Percentiles rank a stretch among this genome's conserved stretches.
Conservation (phyloP, 495 filamentous ascomycete species). For the Tuber indicum region DNA sequence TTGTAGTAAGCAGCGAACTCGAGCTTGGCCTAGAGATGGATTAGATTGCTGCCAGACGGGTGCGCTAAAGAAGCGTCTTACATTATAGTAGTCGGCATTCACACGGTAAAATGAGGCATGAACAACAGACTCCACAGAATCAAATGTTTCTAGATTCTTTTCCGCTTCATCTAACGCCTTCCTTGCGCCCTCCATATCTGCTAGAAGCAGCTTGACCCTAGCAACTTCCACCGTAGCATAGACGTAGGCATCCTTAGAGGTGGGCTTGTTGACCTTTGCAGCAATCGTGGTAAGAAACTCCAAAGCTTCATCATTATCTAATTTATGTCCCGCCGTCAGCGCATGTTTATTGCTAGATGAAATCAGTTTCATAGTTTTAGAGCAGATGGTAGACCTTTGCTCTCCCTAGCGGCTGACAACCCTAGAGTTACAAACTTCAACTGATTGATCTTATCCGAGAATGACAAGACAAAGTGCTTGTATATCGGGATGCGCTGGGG, state of each 20-base stretch:
- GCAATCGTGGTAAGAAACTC: constrained; percentile 76
- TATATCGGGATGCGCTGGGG: constrained; percentile 81
- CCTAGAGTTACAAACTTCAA: constrained; percentile 90
- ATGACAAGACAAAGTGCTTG: constrained; percentile 89
- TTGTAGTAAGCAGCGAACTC: constrained; percentile 95
- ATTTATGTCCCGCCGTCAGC: constrained; percentile 10
- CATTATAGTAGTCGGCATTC: constrained; percentile 91
- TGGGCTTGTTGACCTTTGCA: constrained; percentile 81
- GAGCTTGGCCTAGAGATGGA: constrained; percentile 55
- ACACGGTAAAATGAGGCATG: constrained; percentile 95
- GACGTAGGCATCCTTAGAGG: constrained; percentile 93
- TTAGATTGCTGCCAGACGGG: constrained; percentile 6
- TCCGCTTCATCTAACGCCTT: constrained; percentile 83
- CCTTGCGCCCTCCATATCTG: constrained; percentile 67
- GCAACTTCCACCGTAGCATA: constrained; percentile 90
- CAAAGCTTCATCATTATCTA: constrained; percentile 83
- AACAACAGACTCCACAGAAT: constrained; percentile 91
- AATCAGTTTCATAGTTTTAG: not conserved
- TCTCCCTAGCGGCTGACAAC: constrained; percentile 77
- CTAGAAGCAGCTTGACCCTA: constrained; percentile 71
- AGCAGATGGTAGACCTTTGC: constrained; percentile 56
- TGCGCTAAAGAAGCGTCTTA: constrained; percentile 30
- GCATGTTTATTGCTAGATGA: not conserved
- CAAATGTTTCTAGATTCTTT: constrained; percentile 79
- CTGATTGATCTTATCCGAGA: constrained; percentile 97